These are phyloP conservation scores for Xylariaceae sp. DNA, from an alignment of 2,329 filamentous ascomycete species.

Conservation along the genomic window DNA sequence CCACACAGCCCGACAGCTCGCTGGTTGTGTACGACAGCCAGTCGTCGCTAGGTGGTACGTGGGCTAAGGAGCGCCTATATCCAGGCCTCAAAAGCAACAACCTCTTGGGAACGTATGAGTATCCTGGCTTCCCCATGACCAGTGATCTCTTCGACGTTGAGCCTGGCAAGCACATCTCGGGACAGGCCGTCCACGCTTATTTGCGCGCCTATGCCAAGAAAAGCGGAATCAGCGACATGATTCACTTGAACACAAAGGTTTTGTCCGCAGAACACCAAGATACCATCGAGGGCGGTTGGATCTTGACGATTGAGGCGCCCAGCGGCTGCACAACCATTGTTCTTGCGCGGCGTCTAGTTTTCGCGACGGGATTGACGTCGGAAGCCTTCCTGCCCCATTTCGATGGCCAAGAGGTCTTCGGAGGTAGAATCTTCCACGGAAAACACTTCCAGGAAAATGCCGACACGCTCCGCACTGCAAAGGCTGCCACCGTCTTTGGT, in stretches of 20 bases:
- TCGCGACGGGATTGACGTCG: slow-evolving; percentile 58
- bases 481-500: slow-evolving; percentile 50
- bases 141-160: slow-evolving; percentile 42
- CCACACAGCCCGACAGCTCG: slow-evolving; percentile 51
- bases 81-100: slow-evolving; percentile 69
- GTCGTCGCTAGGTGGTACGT: slow-evolving; percentile 59
- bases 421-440: slow-evolving; percentile 51
- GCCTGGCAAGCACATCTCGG: slow-evolving; percentile 53
- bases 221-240: slow-evolving; percentile 43
- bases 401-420: slow-evolving; percentile 44
- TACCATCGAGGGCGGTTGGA: slow-evolving; percentile 31
- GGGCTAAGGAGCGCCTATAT: slow-evolving; percentile 62
- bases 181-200: slow-evolving; percentile 50
- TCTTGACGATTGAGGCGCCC: slow-evolving; percentile 19
- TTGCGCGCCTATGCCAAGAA: slow-evolving; percentile 49
- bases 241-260: slow-evolving; percentile 48
- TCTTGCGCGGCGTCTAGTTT: slow-evolving; percentile 45
- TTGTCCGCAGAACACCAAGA: slow-evolving; percentile 45
- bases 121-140: slow-evolving; percentile 66
- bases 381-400: slow-evolving; percentile 50
- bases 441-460: slow-evolving; percentile 41
- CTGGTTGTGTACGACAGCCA: slow-evolving; percentile 54
- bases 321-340: slow-evolving; percentile 24
- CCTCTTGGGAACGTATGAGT: slow-evolving; percentile 66
- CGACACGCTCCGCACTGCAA: slow-evolving; percentile 33